These are phyloP conservation scores for Torrubiella hemipterigena DNA, from an alignment of 2,329 filamentous ascomycete species.

Conservation along the genomic window DNA sequence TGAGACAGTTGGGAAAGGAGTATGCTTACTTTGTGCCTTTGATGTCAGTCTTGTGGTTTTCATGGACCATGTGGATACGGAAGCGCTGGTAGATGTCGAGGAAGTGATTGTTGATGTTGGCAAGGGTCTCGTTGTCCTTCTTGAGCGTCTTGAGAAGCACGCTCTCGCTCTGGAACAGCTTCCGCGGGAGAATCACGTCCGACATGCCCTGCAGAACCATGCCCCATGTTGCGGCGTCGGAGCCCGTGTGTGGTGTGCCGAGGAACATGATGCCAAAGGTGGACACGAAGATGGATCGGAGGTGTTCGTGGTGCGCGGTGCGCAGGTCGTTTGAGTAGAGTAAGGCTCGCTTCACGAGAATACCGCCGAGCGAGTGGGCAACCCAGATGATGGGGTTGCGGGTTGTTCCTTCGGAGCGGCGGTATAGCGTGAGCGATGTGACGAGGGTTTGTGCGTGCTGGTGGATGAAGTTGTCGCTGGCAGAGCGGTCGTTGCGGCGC, in stretches of 20 bases:
- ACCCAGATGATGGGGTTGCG: constrained; percentile 64
- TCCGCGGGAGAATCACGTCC: constrained; percentile 50
- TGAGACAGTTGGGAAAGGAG: neutral
- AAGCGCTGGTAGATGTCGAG: constrained; percentile 59
- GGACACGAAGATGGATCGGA: constrained; percentile 58
- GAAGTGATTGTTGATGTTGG: constrained; percentile 64
- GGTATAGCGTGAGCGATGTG: constrained; percentile 48
- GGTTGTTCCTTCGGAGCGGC: constrained; percentile 42
- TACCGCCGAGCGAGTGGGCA: constrained; percentile 61
- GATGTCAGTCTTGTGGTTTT: constrained; percentile 59
- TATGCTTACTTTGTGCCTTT: constrained; percentile 42
- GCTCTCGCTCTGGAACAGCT: constrained; percentile 54
- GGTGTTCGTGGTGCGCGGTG: constrained; percentile 47
- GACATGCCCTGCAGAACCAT: constrained; percentile 56
- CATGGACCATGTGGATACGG: constrained; percentile 65
- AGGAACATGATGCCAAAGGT: constrained; percentile 69
- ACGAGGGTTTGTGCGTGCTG: constrained; percentile 62
- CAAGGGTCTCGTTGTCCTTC: constrained; percentile 60
- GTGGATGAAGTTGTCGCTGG: constrained; percentile 55
- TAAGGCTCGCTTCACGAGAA: constrained; percentile 58
- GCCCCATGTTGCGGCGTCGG: constrained; percentile 57
- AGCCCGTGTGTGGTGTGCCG: constrained; percentile 63
- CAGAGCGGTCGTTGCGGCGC: constrained; percentile 34
- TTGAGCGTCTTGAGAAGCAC: constrained; percentile 60
- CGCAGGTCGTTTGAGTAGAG: constrained; percentile 53